Conservation (phyloP, 2,329 filamentous ascomycete genomes). For the Pseudocercospora eumusae region DNA sequence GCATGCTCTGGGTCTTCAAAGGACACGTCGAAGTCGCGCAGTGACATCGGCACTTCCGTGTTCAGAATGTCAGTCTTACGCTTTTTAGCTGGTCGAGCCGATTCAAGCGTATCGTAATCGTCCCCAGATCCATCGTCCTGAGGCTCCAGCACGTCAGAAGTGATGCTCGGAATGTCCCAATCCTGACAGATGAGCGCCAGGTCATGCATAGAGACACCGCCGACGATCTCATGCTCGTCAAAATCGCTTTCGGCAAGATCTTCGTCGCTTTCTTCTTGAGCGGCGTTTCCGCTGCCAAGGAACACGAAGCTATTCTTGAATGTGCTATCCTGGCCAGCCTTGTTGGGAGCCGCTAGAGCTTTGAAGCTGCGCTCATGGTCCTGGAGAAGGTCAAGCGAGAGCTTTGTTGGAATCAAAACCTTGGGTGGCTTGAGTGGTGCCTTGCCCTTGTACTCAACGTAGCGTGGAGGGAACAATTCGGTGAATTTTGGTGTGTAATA, state of each 20-base stretch:
- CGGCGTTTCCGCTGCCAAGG: slow-evolving; percentile 57
- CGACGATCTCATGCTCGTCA: slow-evolving; percentile 65
- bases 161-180: slow-evolving; percentile 68
- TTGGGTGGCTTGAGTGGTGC: slow-evolving; percentile 77
- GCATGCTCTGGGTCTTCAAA: slow-evolving; percentile 79
- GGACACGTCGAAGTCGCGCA: slow-evolving; percentile 43
- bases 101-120: slow-evolving; percentile 42
- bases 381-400: slow-evolving; percentile 79
- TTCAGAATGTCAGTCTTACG: slow-evolving; percentile 54
- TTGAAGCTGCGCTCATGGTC: slow-evolving; percentile 87
- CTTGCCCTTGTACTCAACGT: slow-evolving; percentile 76
- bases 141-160: slow-evolving; percentile 44
- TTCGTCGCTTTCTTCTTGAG: slow-evolving; percentile 53
- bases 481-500: slow-evolving; percentile 76
- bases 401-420: slow-evolving; percentile 79
- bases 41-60: slow-evolving; percentile 24
- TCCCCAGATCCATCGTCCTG: slow-evolving; percentile 18
- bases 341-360: slow-evolving; percentile 58
- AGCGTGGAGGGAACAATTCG: slow-evolving; percentile 78
- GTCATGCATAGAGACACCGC: slow-evolving; percentile 75
- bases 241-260: slow-evolving; percentile 55
- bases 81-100: slow-evolving; percentile 60
- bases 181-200: slow-evolving; percentile 84
- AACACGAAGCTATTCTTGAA: slow-evolving; percentile 44
- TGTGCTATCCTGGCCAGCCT: slow-evolving; percentile 48